Evolutionary conservation across 1,139 yeast genomes (phyloP).

Genomic region (Debaryomyces udenii): DNA sequence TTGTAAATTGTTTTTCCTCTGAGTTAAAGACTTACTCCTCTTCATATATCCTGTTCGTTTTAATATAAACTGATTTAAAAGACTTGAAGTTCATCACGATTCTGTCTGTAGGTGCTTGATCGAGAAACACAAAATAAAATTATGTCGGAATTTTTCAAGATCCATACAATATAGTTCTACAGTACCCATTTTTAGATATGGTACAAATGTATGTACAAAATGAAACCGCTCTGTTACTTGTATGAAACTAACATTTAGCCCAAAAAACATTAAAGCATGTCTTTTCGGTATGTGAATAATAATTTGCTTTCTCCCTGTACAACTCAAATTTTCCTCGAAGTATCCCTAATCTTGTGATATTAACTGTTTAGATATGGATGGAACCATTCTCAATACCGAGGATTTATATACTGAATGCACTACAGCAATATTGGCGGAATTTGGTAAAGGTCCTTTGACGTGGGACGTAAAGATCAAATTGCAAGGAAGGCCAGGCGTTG

Average conservation of each 20-base stretch:
- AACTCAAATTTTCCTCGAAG: background rate
- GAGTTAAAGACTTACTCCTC: background rate
- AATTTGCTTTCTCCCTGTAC: background rate
- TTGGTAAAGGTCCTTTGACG: conserved; percentile 76
- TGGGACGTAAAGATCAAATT: conserved; percentile 88
- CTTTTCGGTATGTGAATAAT: conserved; percentile 62
- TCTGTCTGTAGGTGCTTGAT: no score
- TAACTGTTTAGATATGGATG: conserved; percentile 77
- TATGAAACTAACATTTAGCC: conserved; percentile 7
- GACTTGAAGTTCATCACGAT: no score
- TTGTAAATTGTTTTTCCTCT: conserved; percentile 18
- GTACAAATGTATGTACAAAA: conserved; percentile 1
- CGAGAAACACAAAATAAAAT: no score
- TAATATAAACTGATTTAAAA: no score
- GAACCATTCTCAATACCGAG: conserved; percentile 87
- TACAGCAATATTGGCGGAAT: conserved; percentile 62
- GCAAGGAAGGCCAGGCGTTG: conserved; percentile 90
- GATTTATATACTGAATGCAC: conserved; percentile 83
- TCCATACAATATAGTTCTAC: no score
- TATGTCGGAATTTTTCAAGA: no score
- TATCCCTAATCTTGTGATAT: conserved; percentile 8
- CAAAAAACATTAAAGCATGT: conserved; percentile 65
- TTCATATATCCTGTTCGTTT: no score
- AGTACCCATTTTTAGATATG: background rate
- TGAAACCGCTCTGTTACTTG: background rate